Evolutionary conservation across 2,329 filamentous ascomycete genomes (phyloP), one percentile per base, ranked within the genome.

Genomic region (Talaromyces sp.): DNA sequence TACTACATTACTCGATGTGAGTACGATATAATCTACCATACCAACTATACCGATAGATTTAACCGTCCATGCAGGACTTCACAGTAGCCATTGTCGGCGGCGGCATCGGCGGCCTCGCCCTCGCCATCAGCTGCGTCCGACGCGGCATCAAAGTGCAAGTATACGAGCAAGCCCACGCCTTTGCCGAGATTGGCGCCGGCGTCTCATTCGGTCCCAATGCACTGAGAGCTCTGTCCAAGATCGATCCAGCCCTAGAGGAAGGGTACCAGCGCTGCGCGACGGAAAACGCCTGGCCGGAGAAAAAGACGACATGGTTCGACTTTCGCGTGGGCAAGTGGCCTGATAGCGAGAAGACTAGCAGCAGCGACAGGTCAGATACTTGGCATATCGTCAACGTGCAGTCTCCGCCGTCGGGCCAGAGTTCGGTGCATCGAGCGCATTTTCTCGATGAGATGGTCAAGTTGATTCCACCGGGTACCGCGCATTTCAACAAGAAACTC

Each of bases 41-140:
- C n/a, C 15, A 36, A 17, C 15, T 4, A 17, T 2, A 36, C 7
- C 33, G 15, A 17, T 13, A 6, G 33, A n/a, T 39, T 39, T 39
- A 39, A 39, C 36, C 17, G 36, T 39, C 36, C 36, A 39, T 8
- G 36, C 36, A 75, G 59, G 65, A 72, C 30, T 80, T 79, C 71
- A 76, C 74, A 58, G 73, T 86, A 62, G 84, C 84, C 65, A 84
- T 88, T 44, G 73, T 87, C n/a, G 85, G 85, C 62, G 84, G 84
- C 47, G 85, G 84, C 39, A 85, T 87, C 62, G 81, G 80, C 28
- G 85, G 85, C 28, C 75, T 86, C 19, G 75, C 75, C 9, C 78
- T 87, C 10, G 82, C 82, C 28, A 78, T 84, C 54, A 82, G 78
- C 8, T 79, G 87, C 36, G 68, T 73, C 60, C 71, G 78, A 61